Conservation (phyloP, 345 rosid genomes). For the Rhizophora mangle region DNA sequence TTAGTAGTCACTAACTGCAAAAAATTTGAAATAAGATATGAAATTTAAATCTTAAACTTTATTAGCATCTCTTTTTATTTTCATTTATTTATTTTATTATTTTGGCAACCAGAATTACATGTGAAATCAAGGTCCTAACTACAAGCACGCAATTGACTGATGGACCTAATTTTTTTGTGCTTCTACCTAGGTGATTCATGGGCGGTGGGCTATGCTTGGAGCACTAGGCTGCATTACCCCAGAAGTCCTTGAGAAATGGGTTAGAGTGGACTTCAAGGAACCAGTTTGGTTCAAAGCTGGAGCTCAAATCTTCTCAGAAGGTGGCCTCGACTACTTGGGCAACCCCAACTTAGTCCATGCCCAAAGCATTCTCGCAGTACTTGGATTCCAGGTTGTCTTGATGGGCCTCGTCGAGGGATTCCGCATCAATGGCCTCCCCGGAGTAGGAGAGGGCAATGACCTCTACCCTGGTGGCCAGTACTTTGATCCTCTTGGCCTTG, state of each 20-base stretch:
- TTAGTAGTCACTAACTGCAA: no score
- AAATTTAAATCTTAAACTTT: no score
- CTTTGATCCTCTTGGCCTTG: conserved; percentile 87
- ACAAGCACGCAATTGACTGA: no score
- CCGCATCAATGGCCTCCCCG: conserved; percentile 88
- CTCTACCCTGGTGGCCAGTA: conserved; percentile 90
- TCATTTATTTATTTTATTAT: no score
- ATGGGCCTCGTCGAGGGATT: conserved; percentile 95
- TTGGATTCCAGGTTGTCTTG: conserved; percentile 79
- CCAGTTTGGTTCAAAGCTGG: conserved; percentile 99
- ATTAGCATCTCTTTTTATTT: no score
- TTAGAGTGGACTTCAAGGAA: conserved; percentile 82
- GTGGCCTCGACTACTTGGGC: conserved; percentile 95
- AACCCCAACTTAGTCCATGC: conserved; percentile 98
- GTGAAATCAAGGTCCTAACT: no score
- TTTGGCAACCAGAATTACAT: no score
- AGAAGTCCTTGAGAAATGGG: conserved; percentile 81
- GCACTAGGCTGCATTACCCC: conserved; percentile 96
- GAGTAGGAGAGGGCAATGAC: conserved; percentile 92
- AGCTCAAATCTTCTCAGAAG: conserved; percentile 95
- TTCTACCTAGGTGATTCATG: conserved; percentile 67
- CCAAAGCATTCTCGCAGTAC: conserved; percentile 92
- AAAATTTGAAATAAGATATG: no score
- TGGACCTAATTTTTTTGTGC: neutral
- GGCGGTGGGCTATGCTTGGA: conserved; percentile 97